Base-by-base conservation (phyloP, 352 stramenopile species). In the Globisporangium parvum region DNA sequence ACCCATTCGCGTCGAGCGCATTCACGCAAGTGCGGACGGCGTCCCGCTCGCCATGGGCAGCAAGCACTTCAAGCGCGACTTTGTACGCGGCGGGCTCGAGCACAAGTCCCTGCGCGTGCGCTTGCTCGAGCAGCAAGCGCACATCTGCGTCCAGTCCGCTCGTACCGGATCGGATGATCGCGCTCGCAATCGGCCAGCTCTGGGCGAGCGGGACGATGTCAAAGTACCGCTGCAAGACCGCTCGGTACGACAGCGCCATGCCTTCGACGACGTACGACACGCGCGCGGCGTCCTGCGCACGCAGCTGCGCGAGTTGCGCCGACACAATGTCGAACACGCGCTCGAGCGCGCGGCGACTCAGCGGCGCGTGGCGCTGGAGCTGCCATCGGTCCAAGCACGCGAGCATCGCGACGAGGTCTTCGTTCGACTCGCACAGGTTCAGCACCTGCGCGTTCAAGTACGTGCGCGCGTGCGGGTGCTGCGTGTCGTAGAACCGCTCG, bases 351-450 rank as follows among this genome's bases (percentile, higher is more conserved):
- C 77, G 65, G 17, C 71, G 72, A 65, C 79, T 90, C 39, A 87
- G 55, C 6, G 59, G 51, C 18, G 57, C 64, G n/a, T 51, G 55
- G 33, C 64, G 54, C 52, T 79, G 71, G n/a, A 47, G 59, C 21
- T 86, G 74, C 73, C 74, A 87, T 21, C 77, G 73, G 44, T 90
- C 75, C 20, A 90, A 53, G 33, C 75, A 81, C 37, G 75, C 66
- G 3, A 90, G 45, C 69, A 83, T 71, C 2, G 77, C 85, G 24
- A 65, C 69, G 21, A 90, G 57, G 26, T 90, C 77, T 35, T 84
- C 62, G 48, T 82, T 84, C 2, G 75, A 78, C 42, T 85, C 73
- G 44, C 79, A 90, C 21, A 87, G 65, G 47, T 88, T 86, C n/a
- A 90, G 46, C 20, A 90, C 59, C 41, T 87, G 66, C 12, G 79